Evolutionary conservation across 2,329 filamentous ascomycete genomes (phyloP), one percentile per base, ranked within the genome.

Genomic region (Claviceps sp.): DNA sequence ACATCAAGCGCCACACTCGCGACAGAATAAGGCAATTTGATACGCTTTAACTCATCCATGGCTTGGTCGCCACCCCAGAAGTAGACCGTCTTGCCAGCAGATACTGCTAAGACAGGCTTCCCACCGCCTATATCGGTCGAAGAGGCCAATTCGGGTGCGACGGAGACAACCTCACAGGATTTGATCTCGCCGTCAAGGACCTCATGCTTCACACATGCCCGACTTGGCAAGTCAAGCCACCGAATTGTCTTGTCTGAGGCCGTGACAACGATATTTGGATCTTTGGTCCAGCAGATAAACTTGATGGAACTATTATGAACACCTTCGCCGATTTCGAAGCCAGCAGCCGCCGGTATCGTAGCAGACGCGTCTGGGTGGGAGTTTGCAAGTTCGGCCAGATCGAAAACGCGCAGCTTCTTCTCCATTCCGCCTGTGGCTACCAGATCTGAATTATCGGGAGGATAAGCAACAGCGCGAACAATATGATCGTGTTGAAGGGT

Each of bases 371-470:
- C 69, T 9, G 66, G 55, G 59, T 66, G 59, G 41, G 70, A 60
- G 54, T 72, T 65, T 13, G 70, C 69, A 42, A 78, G 73, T 54
- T 82, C 80, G 16, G 81, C 81, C 16, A 98, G 74, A 61, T 97
- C 91, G 63, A 93, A 98, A 56, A 98, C 85, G 50, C 91, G 87
- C 50, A 98, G 78, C 69, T 93, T 96, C 77, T 96, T 97, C 71
- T 98, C 93, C 72, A 87, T 87, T 26, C 93, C 93, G 37, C 91
- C 93, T 0, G 93, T 97, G 5, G 91, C 93, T 30, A 98, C 75
- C 52, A 95, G 83, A n/a, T 87, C 85, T 22, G 82, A 83, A 51
- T 83, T 79, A 60, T 91, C 85, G 44, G 86, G 82, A 2, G 88
- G 86, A 61, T 96, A 97, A 11, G 93, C 89, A 56, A 97, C 81